Conservation (phyloP, 164 flowering plant genomes). For the Chloranthus sessilifolius region DNA sequence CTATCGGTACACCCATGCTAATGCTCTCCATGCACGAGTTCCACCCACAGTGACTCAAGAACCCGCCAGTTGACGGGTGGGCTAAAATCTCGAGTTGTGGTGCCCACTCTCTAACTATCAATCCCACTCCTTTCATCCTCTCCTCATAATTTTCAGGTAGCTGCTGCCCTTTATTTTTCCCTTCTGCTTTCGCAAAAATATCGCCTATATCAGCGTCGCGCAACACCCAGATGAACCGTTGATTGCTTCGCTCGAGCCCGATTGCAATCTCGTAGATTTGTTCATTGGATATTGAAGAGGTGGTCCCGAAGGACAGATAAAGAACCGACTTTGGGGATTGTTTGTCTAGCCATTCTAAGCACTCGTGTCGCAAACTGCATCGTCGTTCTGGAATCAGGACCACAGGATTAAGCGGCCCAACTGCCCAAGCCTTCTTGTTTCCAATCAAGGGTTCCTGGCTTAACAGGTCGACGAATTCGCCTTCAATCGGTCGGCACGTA, state of each 20-base stretch:
- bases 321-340: slow-evolving; percentile 39
- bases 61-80: slow-evolving; percentile 39
- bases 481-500: not conserved
- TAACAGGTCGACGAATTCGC: not conserved
- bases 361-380: slow-evolving; percentile 2
- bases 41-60: slow-evolving; percentile 57
- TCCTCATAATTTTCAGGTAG: slow-evolving; percentile 49
- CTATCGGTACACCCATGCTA: slow-evolving; percentile 47
- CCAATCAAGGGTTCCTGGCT: slow-evolving; percentile 3
- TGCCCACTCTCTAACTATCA: slow-evolving; percentile 42
- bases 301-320: slow-evolving; percentile 58
- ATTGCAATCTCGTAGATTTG: slow-evolving; percentile 44
- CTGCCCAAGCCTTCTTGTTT: slow-evolving; percentile 35
- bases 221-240: slow-evolving; percentile 58
- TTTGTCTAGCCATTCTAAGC: slow-evolving; percentile 53
- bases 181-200: slow-evolving; percentile 4
- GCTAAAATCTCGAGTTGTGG: slow-evolving; percentile 43
- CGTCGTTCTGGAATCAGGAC: slow-evolving; percentile 15
- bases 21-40: slow-evolving; percentile 49
- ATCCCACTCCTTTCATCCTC: slow-evolving; percentile 27
- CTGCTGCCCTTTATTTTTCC: not conserved
- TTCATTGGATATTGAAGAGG: slow-evolving; percentile 28
- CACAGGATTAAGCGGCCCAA: slow-evolving; percentile 64
- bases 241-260: slow-evolving; percentile 42
- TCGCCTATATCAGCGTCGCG: slow-evolving; percentile 53